Conservation (phyloP, 768 basidiomycete genomes). For the Tephrocybe sp. region DNA sequence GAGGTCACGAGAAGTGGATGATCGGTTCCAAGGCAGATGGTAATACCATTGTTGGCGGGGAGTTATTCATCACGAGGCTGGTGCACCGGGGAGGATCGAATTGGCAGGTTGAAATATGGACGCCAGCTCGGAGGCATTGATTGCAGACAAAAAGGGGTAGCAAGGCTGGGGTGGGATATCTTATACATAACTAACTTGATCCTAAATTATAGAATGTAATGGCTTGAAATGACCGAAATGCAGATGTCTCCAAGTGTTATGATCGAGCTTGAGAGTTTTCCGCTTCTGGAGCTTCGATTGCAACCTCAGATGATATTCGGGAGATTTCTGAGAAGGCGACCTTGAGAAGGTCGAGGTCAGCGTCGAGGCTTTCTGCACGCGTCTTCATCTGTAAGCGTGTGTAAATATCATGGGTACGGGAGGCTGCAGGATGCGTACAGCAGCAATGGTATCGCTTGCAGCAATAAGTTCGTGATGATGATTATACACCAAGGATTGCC, state of each 20-base stretch:
- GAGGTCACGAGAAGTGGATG: conserved; percentile 37
- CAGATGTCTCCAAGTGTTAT: background rate
- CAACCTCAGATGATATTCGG: conserved; percentile 67
- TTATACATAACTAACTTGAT: background rate
- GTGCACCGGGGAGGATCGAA: conserved; percentile 38
- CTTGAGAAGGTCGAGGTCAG: conserved; percentile 78
- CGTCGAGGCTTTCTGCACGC: conserved; percentile 66
- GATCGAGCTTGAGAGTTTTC: background rate
- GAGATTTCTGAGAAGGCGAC: conserved; percentile 88
- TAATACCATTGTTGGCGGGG: conserved; percentile 24
- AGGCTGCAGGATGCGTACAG: conserved; percentile 44
- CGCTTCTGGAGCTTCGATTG: conserved; percentile 40
- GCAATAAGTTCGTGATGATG: conserved; percentile 95
- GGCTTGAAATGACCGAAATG: background rate
- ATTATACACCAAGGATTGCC: conserved; percentile 91
- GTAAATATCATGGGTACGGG: background rate
- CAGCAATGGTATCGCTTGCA: conserved; percentile 88
- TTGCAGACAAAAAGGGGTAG: background rate
- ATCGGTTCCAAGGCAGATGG: conserved; percentile 23
- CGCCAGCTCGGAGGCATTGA: conserved; percentile 18
- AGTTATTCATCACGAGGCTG: conserved; percentile 38
- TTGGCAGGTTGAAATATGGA: conserved; percentile 46
- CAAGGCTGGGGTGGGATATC: background rate
- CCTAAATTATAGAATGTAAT: conserved; percentile 6
- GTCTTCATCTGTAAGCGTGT: conserved; percentile 71